These are phyloP conservation scores for Aspergillus quadricinctus DNA, from an alignment of 2,329 filamentous ascomycete species.

Conservation along the genomic window DNA sequence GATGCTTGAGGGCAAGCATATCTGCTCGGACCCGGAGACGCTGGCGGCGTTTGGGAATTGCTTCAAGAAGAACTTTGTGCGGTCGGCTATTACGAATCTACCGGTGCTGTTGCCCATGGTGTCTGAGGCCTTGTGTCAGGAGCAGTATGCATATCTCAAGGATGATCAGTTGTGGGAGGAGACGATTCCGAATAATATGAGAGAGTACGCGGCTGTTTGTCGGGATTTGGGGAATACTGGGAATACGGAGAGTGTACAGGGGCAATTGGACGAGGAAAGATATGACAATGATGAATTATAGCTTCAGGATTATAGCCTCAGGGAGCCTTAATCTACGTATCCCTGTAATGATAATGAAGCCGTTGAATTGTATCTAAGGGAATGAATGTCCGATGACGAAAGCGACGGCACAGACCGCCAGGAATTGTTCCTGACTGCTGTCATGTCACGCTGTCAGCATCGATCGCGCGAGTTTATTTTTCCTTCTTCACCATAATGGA, in stretches of 20 bases:
- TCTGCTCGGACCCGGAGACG: conserved; percentile 29
- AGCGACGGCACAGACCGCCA: neutral
- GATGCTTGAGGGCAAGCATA: conserved; percentile 26
- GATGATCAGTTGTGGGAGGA: conserved; percentile 30
- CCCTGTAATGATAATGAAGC: neutral
- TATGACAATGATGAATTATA: conserved; percentile 17
- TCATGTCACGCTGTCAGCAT: neutral
- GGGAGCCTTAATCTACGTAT: neutral
- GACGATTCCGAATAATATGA: conserved; percentile 32
- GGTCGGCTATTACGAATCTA: conserved; percentile 26
- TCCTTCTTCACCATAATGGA: neutral
- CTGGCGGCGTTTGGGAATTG: conserved; percentile 32
- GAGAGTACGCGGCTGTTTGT: conserved; percentile 30
- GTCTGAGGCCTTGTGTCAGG: conserved; percentile 26
- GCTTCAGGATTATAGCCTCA: conserved; percentile 10
- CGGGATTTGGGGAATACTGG: conserved; percentile 16
- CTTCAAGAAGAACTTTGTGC: conserved; percentile 31
- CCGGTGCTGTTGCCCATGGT: conserved; percentile 28
- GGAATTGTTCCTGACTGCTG: neutral
- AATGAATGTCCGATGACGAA: neutral
- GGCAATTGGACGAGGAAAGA: conserved; percentile 10
- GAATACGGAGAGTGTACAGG: conserved; percentile 10
- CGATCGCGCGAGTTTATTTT: neutral
- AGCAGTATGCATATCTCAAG: conserved; percentile 27
- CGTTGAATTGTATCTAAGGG: too few relatives aligned